phyloP scores from a whole-genome alignment of 768 basidiomycete species.

The Zangia roseola region DNA sequence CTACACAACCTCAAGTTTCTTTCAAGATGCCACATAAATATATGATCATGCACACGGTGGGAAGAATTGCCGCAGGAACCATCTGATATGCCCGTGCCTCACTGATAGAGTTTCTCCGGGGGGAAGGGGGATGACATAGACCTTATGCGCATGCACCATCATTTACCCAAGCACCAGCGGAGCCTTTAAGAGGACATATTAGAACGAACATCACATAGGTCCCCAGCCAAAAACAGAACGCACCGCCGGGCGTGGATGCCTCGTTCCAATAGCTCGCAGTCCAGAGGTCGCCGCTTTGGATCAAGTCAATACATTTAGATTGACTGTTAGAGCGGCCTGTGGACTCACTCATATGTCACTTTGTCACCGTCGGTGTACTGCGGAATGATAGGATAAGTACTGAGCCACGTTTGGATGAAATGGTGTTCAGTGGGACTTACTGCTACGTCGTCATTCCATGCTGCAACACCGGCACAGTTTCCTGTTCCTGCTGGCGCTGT shows the following conservation, averaged over 20 bases:
- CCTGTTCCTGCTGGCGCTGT: not conserved
- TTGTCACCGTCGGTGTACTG: not conserved
- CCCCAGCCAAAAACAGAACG: not conserved
- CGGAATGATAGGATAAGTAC: not conserved
- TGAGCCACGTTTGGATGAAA: not conserved
- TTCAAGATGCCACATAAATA: too few relatives aligned
- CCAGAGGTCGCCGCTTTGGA: conserved; percentile 1
- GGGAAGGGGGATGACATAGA: too few relatives aligned
- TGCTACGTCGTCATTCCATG: not conserved
- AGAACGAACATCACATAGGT: not conserved
- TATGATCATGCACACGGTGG: too few relatives aligned
- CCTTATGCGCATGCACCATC: not conserved
- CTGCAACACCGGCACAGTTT: not conserved
- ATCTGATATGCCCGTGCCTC: too few relatives aligned
- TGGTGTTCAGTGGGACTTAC: not conserved
- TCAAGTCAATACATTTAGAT: not conserved
- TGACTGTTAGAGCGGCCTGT: not conserved
- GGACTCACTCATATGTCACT: not conserved
- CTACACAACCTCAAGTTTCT: too few relatives aligned
- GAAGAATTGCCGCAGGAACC: too few relatives aligned
- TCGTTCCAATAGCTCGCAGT: conserved; percentile 7
- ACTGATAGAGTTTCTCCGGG: too few relatives aligned
- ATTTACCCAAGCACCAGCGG: not conserved
- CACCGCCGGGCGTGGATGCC: not conserved
- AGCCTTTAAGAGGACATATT: not conserved